phyloP scores from a whole-genome alignment of 2,329 filamentous ascomycete genomes.

The Xylaria sp. region DNA sequence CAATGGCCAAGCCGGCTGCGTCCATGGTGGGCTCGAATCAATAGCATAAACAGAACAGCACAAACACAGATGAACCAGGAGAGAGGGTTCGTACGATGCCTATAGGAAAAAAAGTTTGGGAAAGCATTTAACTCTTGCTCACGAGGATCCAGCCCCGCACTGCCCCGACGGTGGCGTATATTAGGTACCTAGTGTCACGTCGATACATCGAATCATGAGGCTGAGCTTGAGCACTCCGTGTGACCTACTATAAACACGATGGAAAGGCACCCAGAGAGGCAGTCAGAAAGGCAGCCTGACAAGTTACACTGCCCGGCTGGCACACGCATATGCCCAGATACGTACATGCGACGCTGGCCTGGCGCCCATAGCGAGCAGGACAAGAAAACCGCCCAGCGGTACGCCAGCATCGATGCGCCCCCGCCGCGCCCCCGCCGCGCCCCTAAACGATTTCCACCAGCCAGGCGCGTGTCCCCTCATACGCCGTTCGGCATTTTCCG shows the following conservation, averaged over 20 bases:
- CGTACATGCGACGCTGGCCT: too few relatives aligned
- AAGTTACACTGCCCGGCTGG: too few relatives aligned
- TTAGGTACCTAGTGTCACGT: background rate
- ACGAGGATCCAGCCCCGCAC: background rate
- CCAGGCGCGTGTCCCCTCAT: background rate
- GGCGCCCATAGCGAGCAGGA: too few relatives aligned
- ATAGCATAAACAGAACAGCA: background rate
- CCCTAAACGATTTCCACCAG: background rate
- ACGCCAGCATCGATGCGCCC: background rate
- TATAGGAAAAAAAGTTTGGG: background rate
- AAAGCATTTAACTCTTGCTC: too few relatives aligned
- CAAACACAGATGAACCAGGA: too few relatives aligned
- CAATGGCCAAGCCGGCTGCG: constrained; percentile 19
- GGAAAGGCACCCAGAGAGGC: too few relatives aligned
- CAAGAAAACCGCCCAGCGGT: too few relatives aligned
- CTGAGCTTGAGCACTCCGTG: background rate
- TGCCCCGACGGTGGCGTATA: background rate
- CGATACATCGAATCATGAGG: background rate
- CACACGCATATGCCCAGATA: too few relatives aligned
- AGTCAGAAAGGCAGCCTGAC: background rate
- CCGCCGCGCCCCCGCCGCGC: too few relatives aligned
- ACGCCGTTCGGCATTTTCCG: constrained; percentile 33
- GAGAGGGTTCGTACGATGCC: background rate
- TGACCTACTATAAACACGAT: too few relatives aligned
- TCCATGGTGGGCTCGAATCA: constrained; percentile 8